Evolutionary conservation across 2,329 filamentous ascomycete species (phyloP).

Genomic region (Elsinoe ampelina): DNA sequence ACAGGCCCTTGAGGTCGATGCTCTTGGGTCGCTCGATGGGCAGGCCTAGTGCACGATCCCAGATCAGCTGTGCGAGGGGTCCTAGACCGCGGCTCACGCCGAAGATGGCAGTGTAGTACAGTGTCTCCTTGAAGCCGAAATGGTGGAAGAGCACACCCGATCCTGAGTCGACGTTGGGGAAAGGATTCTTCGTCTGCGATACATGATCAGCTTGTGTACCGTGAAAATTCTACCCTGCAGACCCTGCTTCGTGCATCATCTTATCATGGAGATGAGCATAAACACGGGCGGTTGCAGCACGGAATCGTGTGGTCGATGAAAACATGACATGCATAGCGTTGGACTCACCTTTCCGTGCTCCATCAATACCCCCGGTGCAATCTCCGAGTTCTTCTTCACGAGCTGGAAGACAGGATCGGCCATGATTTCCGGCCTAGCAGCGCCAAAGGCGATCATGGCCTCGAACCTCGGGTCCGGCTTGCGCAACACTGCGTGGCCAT

Average conservation of each 20-base stretch:
- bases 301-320: neutral
- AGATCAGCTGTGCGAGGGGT: slow-evolving; percentile 86
- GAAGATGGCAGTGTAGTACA: slow-evolving; percentile 78
- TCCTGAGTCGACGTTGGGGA: slow-evolving; percentile 89
- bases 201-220: slow-evolving; percentile 1
- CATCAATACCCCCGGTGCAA: slow-evolving; percentile 81
- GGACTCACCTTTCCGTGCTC: slow-evolving; percentile 73
- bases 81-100: slow-evolving; percentile 67
- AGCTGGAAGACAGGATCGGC: slow-evolving; percentile 85
- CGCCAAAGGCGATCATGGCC: slow-evolving; percentile 91
- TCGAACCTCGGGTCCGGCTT: slow-evolving; percentile 96
- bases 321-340: neutral
- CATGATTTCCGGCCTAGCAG: slow-evolving; percentile 73
- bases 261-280: neutral
- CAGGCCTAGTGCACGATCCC: slow-evolving; percentile 86
- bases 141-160: slow-evolving; percentile 96
- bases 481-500: slow-evolving; percentile 89
- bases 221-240: neutral
- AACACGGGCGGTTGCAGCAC: neutral
- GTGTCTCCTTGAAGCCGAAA: slow-evolving; percentile 92
- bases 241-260: neutral
- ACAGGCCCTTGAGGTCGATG: slow-evolving; percentile 80
- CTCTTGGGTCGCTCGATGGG: slow-evolving; percentile 98
- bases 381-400: slow-evolving; percentile 83
- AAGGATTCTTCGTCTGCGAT: slow-evolving; percentile 44